phyloP scores from a whole-genome alignment of 2,329 filamentous ascomycete species.

The Pseudodiploospora longispora region DNA sequence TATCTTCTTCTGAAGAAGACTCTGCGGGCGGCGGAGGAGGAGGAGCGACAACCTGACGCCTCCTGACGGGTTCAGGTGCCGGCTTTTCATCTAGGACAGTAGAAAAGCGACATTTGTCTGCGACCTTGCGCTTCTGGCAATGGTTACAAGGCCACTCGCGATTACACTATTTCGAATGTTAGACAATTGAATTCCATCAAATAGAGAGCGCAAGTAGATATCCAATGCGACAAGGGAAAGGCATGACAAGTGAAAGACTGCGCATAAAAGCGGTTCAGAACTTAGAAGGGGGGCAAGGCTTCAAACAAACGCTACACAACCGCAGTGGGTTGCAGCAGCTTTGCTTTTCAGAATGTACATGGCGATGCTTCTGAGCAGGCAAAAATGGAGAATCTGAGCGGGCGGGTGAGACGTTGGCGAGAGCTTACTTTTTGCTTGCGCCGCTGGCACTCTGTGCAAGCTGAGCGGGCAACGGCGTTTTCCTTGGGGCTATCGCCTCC shows the following conservation, averaged over 20 bases:
- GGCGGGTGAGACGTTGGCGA: too few relatives aligned
- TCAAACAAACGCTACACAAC: too few relatives aligned
- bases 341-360: too few relatives aligned
- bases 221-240: too few relatives aligned
- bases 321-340: too few relatives aligned
- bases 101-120: slow-evolving; percentile 26
- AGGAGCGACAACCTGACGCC: neutral
- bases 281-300: too few relatives aligned
- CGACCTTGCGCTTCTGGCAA: slow-evolving; percentile 31
- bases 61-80: neutral
- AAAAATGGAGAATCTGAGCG: too few relatives aligned
- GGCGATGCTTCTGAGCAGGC: too few relatives aligned
- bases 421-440: slow-evolving; percentile 30
- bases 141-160: slow-evolving; percentile 33
- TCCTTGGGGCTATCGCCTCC: slow-evolving; percentile 9
- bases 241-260: too few relatives aligned
- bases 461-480: slow-evolving; percentile 17
- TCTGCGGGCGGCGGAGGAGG: slow-evolving; percentile 5
- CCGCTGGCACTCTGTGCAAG: slow-evolving; percentile 36
- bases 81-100: slow-evolving; percentile 4
- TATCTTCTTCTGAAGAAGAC: slow-evolving; percentile 12
- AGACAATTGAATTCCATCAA: neutral
- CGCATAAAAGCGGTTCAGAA: too few relatives aligned
- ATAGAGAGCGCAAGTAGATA: too few relatives aligned
- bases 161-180: slow-evolving; percentile 23